phyloP scores from a whole-genome alignment of 1,284 basidiomycete species.

The Vanrija sp. region DNA sequence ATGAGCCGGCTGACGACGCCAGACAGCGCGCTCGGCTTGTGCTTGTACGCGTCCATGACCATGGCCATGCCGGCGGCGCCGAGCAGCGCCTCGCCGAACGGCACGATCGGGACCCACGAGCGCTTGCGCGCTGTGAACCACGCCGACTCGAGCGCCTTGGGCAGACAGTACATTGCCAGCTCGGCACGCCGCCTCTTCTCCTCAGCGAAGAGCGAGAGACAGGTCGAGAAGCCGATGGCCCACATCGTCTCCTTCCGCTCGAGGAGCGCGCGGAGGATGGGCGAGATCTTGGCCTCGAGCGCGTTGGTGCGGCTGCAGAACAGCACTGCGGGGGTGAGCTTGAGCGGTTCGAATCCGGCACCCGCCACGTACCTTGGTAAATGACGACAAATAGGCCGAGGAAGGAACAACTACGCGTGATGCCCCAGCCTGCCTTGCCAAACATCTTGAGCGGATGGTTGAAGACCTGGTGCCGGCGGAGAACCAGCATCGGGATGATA shows the following conservation, averaged over 20 bases:
- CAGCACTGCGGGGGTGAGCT: slow-evolving; percentile 30
- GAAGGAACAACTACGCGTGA: slow-evolving; percentile 81
- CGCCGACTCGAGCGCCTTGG: slow-evolving; percentile 81
- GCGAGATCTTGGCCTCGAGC: slow-evolving; percentile 45
- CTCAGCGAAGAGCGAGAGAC: slow-evolving; percentile 79
- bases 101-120: slow-evolving; percentile 66
- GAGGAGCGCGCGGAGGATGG: slow-evolving; percentile 56
- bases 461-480: slow-evolving; percentile 55
- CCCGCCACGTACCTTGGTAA: slow-evolving; percentile 64
- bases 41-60: slow-evolving; percentile 76
- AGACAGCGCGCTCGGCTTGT: slow-evolving; percentile 82
- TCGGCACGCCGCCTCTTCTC: slow-evolving; percentile 57
- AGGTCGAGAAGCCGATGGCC: slow-evolving; percentile 70
- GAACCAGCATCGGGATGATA: slow-evolving; percentile 76
- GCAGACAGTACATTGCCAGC: slow-evolving; percentile 82
- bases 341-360: too few relatives aligned
- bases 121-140: slow-evolving; percentile 77
- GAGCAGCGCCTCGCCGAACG: slow-evolving; percentile 63
- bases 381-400: slow-evolving; percentile 78
- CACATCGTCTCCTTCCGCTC: slow-evolving; percentile 69
- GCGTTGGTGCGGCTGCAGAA: slow-evolving; percentile 61
- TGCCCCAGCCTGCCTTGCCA: slow-evolving; percentile 64
- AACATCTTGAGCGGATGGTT: slow-evolving; percentile 64
- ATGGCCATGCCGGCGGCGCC: slow-evolving; percentile 78
- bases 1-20: slow-evolving; percentile 79